A percentile compares a stretch with the other conserved stretches of the same genome.
phyloP scores from a whole-genome alignment of 495 filamentous ascomycete species.

The Neurospora sp. region DNA sequence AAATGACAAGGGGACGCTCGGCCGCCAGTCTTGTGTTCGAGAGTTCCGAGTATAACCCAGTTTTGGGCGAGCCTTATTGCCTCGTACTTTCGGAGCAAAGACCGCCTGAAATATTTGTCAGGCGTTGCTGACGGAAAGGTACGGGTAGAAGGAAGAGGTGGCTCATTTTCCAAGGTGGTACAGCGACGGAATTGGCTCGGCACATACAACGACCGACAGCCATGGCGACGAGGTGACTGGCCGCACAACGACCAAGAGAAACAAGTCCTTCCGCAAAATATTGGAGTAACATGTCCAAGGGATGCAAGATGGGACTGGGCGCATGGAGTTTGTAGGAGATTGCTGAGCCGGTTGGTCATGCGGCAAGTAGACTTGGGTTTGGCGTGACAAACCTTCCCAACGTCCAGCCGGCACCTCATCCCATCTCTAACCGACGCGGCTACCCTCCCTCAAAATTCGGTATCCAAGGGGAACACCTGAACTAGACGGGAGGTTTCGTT shows the following conservation, averaged over 20 bases:
- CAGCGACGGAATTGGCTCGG: not conserved
- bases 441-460: not conserved
- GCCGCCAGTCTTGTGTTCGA: not conserved
- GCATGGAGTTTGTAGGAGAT: not conserved
- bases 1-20: not conserved
- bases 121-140: not conserved
- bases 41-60: not conserved
- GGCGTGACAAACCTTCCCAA: not conserved
- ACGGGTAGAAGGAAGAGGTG: not conserved
- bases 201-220: not conserved
- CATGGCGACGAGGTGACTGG: not conserved
- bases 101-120: not conserved
- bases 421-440: not conserved
- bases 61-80: not conserved
- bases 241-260: not conserved
- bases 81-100: not conserved
- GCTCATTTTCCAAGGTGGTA: not conserved
- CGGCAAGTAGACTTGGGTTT: not conserved
- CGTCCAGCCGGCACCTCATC: not conserved
- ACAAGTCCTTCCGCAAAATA: not conserved
- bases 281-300: not conserved
- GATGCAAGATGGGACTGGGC: not conserved
- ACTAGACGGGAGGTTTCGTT: not conserved
- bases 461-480: not conserved
- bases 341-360: not conserved